phyloP scores from a whole-genome alignment of 169 alveolate species.

The Plasmodium gaboni region DNA sequence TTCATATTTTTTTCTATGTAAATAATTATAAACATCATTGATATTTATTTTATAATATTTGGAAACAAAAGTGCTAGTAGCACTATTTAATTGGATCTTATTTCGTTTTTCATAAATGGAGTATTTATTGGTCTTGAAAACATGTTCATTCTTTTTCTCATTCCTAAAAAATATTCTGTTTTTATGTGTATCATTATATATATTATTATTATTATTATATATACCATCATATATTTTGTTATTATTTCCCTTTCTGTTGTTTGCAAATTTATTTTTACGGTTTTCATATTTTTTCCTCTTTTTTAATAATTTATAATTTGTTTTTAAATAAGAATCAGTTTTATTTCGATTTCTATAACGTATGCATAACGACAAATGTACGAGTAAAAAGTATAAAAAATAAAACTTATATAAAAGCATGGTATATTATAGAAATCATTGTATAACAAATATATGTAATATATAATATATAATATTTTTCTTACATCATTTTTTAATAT shows the following conservation, averaged over 20 bases:
- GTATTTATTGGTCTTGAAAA: no score
- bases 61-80: constrained; percentile 84
- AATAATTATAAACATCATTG: constrained; percentile 85
- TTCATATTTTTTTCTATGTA: constrained; percentile 85
- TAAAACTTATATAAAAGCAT: constrained; percentile 34
- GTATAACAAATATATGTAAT: neutral
- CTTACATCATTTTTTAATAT: no score
- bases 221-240: neutral
- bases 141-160: no score
- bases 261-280: no score
- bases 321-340: constrained; percentile 23
- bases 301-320: constrained; percentile 39
- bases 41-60: constrained; percentile 82
- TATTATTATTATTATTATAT: constrained; percentile 1
- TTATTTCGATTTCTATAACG: constrained; percentile 22
- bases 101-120: neutral
- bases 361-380: constrained; percentile 34
- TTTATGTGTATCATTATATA: neutral
- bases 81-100: constrained; percentile 1
- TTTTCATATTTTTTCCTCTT: constrained; percentile 30
- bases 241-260: no score
- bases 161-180: no score
- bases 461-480: no score
- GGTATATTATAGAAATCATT: constrained; percentile 40
- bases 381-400: constrained; percentile 30